Percentiles rank a stretch among this genome's conserved stretches.
Evolutionary conservation across 2,329 filamentous ascomycete species (phyloP).

Genomic region (Teratosphaeria zuluensis): DNA sequence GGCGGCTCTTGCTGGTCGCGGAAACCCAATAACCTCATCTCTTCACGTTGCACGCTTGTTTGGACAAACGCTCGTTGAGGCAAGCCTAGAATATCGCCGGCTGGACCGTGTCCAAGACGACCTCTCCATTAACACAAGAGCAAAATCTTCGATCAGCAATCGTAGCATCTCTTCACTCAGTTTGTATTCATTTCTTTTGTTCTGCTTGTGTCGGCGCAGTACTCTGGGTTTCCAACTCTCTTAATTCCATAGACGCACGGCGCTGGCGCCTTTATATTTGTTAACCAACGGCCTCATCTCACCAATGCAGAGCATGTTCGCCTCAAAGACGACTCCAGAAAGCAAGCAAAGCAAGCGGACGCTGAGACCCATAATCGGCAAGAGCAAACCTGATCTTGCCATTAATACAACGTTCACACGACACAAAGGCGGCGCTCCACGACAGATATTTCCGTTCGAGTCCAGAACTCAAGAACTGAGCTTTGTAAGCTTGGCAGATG

Average conservation of each 20-base stretch:
- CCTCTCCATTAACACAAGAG: not conserved
- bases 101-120: not conserved
- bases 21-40: not conserved
- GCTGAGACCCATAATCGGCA: constrained; percentile 2
- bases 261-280: not conserved
- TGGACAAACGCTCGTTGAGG: not conserved
- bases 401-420: constrained; percentile 59
- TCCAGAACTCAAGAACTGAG: constrained; percentile 17
- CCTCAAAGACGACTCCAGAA: not conserved
- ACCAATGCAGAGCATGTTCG: not conserved
- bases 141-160: not conserved
- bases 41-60: not conserved
- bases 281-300: not conserved
- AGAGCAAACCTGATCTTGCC: constrained; percentile 8
- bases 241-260: not conserved
- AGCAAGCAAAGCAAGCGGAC: not conserved
- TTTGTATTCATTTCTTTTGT: constrained; percentile 1
- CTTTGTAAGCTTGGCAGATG: constrained; percentile 16
- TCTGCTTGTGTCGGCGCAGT: not conserved
- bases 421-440: constrained; percentile 35
- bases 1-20: not conserved
- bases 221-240: not conserved
- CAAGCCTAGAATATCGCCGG: not conserved
- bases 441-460: constrained; percentile 33
- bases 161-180: not conserved